Base-by-base conservation (phyloP, 2,329 filamentous ascomycete species). In the Fusarium albosuccineum region DNA sequence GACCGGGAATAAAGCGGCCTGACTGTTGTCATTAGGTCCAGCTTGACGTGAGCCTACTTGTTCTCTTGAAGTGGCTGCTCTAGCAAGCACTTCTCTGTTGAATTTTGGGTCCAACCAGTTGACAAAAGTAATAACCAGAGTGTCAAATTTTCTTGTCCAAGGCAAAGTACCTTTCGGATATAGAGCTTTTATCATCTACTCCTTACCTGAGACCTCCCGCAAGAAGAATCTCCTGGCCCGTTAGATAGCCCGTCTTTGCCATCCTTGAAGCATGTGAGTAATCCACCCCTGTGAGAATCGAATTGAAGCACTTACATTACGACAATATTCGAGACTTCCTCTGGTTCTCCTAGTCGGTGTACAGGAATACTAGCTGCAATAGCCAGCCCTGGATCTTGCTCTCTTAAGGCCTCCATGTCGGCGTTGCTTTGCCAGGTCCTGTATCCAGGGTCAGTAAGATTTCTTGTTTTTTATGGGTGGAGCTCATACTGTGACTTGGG, bases 281-380 rank as follows among this genome's bases (percentile, higher is more conserved):
- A 11, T 41, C 52, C 27, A 55, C 58, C 2, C 39, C 63, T 4
- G 57, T 49, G 11, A 54, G 30, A 16, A 56, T 46, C 3, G 52
- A 49, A 1, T 8, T 3, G 46, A 26, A n/a, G 9, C 16, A 72
- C 77, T 70, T 48, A 77, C 78, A 79, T 77, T 6, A 64, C 68
- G 7, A 77, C 74, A 8, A 77, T 71, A 16, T 74, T 77, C 9
- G 75, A 70, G 10, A 80, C 78, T 40, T 80, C 78, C 6, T 78
- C 70, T 0, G 78, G 77, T 1, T 68, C 56, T 4, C 78, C 78
- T 5, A 80, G 56, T 10, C 78, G 70, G 42, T 75, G 75, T 0
- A 80, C 70, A 0, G 78, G 78, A 5, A 80, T 70, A 13, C 73
- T 73, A 0, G 74, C 72, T 0, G 76, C 76, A 30, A 80, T 77